Evolutionary conservation across 192 early-diverging fungal genomes (phyloP), one percentile per base, ranked within the genome.

Genomic region (Helicostylum pulchrum): DNA sequence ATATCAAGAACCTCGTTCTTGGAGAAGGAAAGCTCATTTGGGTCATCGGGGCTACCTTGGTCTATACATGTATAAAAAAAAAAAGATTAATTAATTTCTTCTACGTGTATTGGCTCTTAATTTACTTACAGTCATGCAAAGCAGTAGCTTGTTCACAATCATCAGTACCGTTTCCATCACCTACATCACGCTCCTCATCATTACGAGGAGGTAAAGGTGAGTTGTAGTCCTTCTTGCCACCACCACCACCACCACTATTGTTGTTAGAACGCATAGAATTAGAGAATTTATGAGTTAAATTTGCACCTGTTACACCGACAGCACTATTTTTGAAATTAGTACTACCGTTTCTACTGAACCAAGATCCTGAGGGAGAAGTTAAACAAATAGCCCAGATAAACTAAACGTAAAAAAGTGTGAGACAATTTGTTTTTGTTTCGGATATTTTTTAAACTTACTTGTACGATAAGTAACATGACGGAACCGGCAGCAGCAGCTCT

Each of bases 1-100:
- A 98, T 86, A 32, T 92, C 90, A 76, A 98, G 70, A 10, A 86
- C 65, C 56, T 96, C 93, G 62, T 89, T 90, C 77, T 98, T 98
- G 20, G 65, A 61, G 74, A 96, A 94, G 7, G 88, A 88, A 15
- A 98, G 75, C 70, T 98, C 95, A 66, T 91, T 92, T n/a, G 88
- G 87, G 74, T 98, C 95, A 44, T 90, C 88, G 0, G 88, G 84
- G 76, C 89, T 98, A 45, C 93, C 92, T 26, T 89, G 82, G 72
- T 98, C 86, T 85, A 51, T 49, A 50, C 31, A 10, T 14, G 53
- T 1, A 19, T 44, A 15, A 7, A 58, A 23, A 43, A 4, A 20
- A 14, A 6, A 43, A 3, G 2, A 4, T 2, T 6, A 62, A 50
- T 54, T 17, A 45, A 17, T 34, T 39, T 44, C 2, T 46, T 36